These are phyloP conservation scores for Phytopythium vexans DNA, from an alignment of 352 stramenopile genomes.

Conservation along the genomic window DNA sequence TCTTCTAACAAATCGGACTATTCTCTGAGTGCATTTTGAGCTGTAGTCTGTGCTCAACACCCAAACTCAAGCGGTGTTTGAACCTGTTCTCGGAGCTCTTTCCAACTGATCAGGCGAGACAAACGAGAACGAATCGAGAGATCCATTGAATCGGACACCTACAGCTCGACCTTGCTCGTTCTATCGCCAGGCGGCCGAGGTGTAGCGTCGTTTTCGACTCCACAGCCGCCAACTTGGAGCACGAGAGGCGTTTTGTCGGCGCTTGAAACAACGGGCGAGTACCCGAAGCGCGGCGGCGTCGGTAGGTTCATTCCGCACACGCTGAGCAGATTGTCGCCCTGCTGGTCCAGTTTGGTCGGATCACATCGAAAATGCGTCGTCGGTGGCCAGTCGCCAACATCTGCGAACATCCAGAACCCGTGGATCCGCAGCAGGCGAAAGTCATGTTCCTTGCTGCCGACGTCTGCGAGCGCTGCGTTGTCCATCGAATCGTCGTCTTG, in stretches of 20 bases:
- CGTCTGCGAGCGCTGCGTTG: background rate
- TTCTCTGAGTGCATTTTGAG: no score
- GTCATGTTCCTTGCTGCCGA: constrained; percentile 8
- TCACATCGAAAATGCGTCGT: constrained; percentile 62
- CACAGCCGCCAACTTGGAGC: constrained; percentile 16
- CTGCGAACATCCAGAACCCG: constrained; percentile 66
- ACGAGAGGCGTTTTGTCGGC: constrained; percentile 15
- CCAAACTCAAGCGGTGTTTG: no score
- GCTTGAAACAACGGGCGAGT: constrained; percentile 22
- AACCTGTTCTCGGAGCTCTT: no score
- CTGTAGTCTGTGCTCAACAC: no score
- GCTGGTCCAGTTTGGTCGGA: constrained; percentile 33
- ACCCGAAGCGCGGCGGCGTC: constrained; percentile 35
- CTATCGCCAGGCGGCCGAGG: no score
- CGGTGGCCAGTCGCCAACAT: constrained; percentile 51
- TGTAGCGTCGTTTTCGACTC: background rate
- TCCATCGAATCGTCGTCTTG: constrained; percentile 28
- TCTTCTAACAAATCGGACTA: no score
- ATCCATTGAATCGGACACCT: no score
- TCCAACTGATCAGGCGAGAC: no score
- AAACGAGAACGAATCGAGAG: no score
- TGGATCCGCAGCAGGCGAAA: constrained; percentile 59
- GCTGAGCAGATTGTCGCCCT: constrained; percentile 13
- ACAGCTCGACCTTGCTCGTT: no score
- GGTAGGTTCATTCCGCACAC: constrained; percentile 29